Evolutionary conservation across 2,329 filamentous ascomycete genomes (phyloP).

Genomic region (Lasiodiplodia hormozganensis): DNA sequence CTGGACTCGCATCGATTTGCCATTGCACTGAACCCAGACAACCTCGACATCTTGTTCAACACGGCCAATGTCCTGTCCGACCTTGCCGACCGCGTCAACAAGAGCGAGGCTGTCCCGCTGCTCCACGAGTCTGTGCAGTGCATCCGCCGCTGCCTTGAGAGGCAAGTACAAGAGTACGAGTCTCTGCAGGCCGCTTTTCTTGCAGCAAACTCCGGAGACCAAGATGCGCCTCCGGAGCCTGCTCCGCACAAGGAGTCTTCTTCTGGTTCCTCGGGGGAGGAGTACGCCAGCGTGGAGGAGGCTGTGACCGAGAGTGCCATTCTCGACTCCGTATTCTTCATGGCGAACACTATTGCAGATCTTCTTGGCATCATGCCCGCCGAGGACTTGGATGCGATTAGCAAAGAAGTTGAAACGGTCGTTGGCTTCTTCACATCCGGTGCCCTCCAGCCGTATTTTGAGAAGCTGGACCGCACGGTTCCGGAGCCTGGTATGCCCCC

Average conservation of each 20-base stretch:
- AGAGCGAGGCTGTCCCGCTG: constrained; percentile 57
- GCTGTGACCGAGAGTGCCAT: constrained; percentile 69
- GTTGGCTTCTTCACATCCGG: constrained; percentile 7
- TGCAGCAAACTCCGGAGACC: constrained; percentile 34
- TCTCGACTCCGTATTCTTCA: constrained; percentile 56
- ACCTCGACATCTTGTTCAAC: constrained; percentile 75
- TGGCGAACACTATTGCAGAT: constrained; percentile 48
- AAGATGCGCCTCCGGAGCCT: constrained; percentile 34
- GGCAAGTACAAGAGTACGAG: constrained; percentile 55
- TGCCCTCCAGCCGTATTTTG: constrained; percentile 6
- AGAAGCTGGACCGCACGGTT: constrained; percentile 26
- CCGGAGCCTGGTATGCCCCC: constrained; percentile 33
- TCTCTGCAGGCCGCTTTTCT: constrained; percentile 46
- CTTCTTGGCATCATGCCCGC: constrained; percentile 69
- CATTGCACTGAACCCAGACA: constrained; percentile 64
- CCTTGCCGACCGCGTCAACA: constrained; percentile 61
- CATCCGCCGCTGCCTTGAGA: constrained; percentile 58
- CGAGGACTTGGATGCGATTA: constrained; percentile 61
- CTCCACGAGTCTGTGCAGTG: constrained; percentile 68
- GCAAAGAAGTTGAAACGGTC: constrained; percentile 62
- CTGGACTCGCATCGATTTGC: constrained; percentile 70
- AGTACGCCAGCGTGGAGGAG: constrained; percentile 72
- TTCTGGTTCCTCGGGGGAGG: constrained; percentile 54
- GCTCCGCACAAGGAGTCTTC: constrained; percentile 29
- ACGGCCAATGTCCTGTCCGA: constrained; percentile 72